phyloP scores from a whole-genome alignment of 2,329 filamentous ascomycete species.

The Paecilomyces sp. region DNA sequence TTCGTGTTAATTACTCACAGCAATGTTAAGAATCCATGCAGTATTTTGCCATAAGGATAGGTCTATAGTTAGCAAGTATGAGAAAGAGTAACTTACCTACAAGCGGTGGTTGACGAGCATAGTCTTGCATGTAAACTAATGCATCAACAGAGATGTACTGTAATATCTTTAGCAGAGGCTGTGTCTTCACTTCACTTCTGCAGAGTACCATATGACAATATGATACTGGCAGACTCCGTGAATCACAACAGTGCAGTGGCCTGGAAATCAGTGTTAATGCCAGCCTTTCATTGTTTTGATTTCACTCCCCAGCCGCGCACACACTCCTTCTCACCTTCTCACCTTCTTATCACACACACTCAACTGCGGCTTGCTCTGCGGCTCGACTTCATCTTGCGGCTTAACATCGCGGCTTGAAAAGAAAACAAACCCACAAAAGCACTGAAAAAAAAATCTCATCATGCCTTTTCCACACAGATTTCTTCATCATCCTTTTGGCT shows the following conservation, averaged over 20 bases:
- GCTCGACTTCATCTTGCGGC: not conserved
- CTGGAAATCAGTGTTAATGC: not conserved
- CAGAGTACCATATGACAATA: not conserved
- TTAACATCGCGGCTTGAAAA: not conserved
- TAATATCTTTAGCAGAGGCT: not conserved
- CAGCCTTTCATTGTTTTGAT: not conserved
- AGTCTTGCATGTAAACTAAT: not conserved
- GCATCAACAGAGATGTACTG: not conserved
- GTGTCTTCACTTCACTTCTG: not conserved
- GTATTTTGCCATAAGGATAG: not conserved
- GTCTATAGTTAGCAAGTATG: too few relatives aligned
- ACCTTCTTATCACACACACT: not conserved
- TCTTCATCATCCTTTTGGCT: not conserved
- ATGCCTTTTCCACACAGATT: not conserved
- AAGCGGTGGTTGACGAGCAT: not conserved
- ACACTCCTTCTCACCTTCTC: not conserved
- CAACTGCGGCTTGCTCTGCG: not conserved
- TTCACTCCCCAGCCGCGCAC: not conserved
- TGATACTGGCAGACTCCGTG: not conserved
- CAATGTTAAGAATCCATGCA: not conserved
- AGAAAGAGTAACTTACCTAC: too few relatives aligned
- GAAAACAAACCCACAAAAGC: not conserved
- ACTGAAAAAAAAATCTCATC: not conserved
- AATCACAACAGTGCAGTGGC: not conserved
- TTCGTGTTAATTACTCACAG: not conserved